phyloP scores from a whole-genome alignment of 2,329 filamentous ascomycete genomes.

The Fusarium equiseti region DNA sequence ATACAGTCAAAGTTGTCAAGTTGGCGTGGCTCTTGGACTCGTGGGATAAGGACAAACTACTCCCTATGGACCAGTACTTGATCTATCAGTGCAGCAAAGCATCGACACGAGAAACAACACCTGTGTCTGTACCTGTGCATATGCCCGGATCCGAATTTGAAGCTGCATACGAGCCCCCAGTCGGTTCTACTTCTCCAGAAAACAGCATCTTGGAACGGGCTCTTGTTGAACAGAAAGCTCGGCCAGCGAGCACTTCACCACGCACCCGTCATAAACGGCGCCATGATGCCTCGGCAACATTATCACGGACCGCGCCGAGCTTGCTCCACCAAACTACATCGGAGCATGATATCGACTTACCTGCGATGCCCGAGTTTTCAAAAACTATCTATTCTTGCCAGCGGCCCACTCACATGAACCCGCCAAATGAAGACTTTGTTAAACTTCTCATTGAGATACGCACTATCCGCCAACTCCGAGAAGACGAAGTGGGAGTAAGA shows the following conservation, averaged over 20 bases:
- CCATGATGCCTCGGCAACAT: conserved; percentile 6
- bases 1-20: conserved; percentile 66
- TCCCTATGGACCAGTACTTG: conserved; percentile 64
- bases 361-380: conserved; percentile 75
- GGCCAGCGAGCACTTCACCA: conserved; percentile 17
- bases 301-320: conserved; percentile 44
- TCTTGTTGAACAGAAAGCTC: conserved; percentile 25
- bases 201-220: conserved; percentile 43
- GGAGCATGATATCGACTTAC: conserved; percentile 76
- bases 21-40: conserved; percentile 70
- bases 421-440: conserved; percentile 82
- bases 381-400: conserved; percentile 79
- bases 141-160: neutral
- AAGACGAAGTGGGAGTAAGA: conserved; percentile 82
- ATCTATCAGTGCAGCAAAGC: conserved; percentile 64
- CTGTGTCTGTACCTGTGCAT: neutral
- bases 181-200: conserved; percentile 20
- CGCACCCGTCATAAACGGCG: conserved; percentile 18
- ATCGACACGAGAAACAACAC: conserved; percentile 1
- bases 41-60: conserved; percentile 56
- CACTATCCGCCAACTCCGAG: conserved; percentile 74
- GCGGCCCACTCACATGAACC: conserved; percentile 75
- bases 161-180: neutral
- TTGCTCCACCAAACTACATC: conserved; percentile 80
- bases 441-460: conserved; percentile 79